Evolutionary conservation across 1,139 yeast genomes (phyloP), one percentile per base, ranked within the genome.

Genomic region (Hansenula lynferdii): DNA sequence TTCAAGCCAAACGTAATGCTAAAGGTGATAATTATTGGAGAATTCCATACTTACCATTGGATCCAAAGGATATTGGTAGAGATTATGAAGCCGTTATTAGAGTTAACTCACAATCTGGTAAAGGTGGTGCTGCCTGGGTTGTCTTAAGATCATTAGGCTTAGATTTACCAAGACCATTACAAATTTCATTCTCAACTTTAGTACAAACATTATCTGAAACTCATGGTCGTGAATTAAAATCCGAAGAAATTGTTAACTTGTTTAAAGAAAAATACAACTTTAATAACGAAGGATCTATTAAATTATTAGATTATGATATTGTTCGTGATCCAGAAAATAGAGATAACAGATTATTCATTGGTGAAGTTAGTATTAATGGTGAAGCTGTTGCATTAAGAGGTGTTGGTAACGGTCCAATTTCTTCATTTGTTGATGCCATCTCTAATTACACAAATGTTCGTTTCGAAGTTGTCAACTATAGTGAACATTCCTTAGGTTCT

Each of bases 101-200:
- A 64, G 97, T 92, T 64, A 92, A 92, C 70, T 89, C 97, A 10
- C 97, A 92, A 70, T 84, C 95, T 21, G 98, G 98, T 58, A 92
- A 92, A 68, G 97, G 97, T 59, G 97, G 97, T 60, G 95, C 97
- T 22, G 95, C 97, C 22, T 92, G 97, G 97, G 85, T 92, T 49
- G 84, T 92, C 56, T 75, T 89, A 56, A 79, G 95, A 58, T 77
- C 85, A 47, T 72, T 92, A 59, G 97, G 90, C 49, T 75, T 92
- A 45, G 97, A 92, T 57, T 74, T 92, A 53, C 98, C 98, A 46
- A 80, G 97, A 63, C 83, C 81, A 39, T 70, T 92, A 60, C 98
- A 92, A 67, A 85, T 90, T 36, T 87, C 85, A 42, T 92, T 89
- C 64, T 89, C 97, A 21, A 77, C 76, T 48, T 72, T 77, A 41